A percentile compares a stretch with the other conserved stretches of the same genome.
phyloP scores from a whole-genome alignment of 2,329 filamentous ascomycete species.

The Xylariomycetidae sp. region DNA sequence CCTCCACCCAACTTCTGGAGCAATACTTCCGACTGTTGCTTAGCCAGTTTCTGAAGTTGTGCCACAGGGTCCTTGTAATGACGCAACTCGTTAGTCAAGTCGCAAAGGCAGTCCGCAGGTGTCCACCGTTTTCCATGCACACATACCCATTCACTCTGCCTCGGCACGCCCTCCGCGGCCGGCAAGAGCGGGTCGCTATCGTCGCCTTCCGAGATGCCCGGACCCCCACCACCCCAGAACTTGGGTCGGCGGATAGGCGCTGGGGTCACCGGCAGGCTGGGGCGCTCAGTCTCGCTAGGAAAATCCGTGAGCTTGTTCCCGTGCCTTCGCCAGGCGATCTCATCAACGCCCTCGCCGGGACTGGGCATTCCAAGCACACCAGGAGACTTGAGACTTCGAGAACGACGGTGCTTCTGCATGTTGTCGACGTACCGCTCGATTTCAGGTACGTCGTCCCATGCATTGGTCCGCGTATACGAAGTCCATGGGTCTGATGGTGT shows the following conservation, averaged over 20 bases:
- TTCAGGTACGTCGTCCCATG: constrained; percentile 87
- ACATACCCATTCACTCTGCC: constrained; percentile 94
- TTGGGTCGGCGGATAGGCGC: constrained; percentile 68
- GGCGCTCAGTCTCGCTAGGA: constrained; percentile 74
- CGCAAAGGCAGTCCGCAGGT: constrained; percentile 50
- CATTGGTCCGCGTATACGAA: constrained; percentile 72
- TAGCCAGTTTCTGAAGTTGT: constrained; percentile 66
- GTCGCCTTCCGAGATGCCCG: constrained; percentile 41
- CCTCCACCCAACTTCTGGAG: constrained; percentile 45
- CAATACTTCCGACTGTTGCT: constrained; percentile 60
- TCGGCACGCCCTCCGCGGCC: constrained; percentile 74
- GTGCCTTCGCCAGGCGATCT: constrained; percentile 22
- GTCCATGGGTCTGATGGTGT: constrained; percentile 62
- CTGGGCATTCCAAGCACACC: constrained; percentile 20
- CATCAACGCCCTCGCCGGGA: constrained; percentile 29
- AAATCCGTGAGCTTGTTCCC: constrained; percentile 79
- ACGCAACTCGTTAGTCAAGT: constrained; percentile 49
- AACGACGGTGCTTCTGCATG: constrained; percentile 57
- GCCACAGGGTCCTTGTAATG: constrained; percentile 61
- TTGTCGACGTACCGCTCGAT: constrained; percentile 84
- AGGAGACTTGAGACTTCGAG: constrained; percentile 26
- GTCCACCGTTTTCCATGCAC: constrained; percentile 48
- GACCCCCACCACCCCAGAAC: constrained; percentile 56
- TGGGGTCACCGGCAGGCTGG: constrained; percentile 86
- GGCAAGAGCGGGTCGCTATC: constrained; percentile 59